These are phyloP conservation scores for Chrysoporthe deuterocubensis DNA, from an alignment of 2,329 filamentous ascomycete species.

Conservation along the genomic window DNA sequence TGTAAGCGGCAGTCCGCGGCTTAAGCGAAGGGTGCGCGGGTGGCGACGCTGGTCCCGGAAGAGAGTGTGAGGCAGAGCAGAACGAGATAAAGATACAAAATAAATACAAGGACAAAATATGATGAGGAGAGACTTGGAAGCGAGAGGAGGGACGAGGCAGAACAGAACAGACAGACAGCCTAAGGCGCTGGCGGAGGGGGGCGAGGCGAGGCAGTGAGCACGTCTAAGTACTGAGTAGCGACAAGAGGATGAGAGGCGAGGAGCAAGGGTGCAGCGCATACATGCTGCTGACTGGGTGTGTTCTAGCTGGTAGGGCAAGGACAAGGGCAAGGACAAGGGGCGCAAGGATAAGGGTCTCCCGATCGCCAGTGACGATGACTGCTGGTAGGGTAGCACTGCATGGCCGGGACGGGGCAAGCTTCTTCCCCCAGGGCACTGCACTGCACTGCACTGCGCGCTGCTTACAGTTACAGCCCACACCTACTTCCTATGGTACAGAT, in stretches of 20 bases:
- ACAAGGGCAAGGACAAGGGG: too few species aligned
- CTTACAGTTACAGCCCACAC: background rate
- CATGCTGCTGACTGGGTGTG: too few species aligned
- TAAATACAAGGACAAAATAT: background rate
- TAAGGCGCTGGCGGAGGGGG: background rate
- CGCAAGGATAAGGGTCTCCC: slow-evolving; percentile 2
- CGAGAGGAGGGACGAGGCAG: background rate
- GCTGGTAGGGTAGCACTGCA: slow-evolving; percentile 3
- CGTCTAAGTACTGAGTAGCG: background rate
- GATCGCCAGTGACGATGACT: slow-evolving; percentile 7
- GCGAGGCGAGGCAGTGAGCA: slow-evolving; percentile 8
- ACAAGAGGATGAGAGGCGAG: background rate
- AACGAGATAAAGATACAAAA: background rate
- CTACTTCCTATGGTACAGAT: background rate
- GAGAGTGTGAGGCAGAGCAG: background rate
- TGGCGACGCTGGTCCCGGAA: background rate
- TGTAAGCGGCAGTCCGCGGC: background rate
- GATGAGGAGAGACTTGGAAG: background rate
- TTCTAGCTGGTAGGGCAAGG: too few species aligned
- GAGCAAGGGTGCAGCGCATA: background rate
- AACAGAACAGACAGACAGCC: too few species aligned
- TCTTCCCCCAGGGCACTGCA: background rate
- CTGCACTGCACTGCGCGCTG: too few species aligned
- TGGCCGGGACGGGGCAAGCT: background rate
- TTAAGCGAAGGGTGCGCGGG: background rate